Evolutionary conservation across 2,329 filamentous ascomycete genomes (phyloP).

Genomic region (Canariomyces notabilis): DNA sequence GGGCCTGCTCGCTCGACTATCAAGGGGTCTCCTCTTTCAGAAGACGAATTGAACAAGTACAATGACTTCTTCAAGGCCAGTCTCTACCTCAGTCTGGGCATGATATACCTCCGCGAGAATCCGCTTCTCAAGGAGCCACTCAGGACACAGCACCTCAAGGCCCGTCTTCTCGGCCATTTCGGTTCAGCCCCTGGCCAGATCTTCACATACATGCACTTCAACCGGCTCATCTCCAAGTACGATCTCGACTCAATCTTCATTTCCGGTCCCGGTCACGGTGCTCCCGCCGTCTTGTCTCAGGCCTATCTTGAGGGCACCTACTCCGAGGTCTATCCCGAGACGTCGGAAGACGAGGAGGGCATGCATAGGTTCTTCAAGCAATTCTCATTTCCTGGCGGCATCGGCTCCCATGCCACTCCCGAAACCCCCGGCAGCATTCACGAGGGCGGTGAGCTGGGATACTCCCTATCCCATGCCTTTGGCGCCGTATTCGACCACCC

Average conservation of each 20-base stretch:
- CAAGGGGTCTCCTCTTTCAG: slow-evolving; percentile 54
- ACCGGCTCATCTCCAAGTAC: slow-evolving; percentile 76
- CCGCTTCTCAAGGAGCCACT: slow-evolving; percentile 66
- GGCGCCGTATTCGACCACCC: slow-evolving; percentile 73
- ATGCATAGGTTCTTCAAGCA: slow-evolving; percentile 75
- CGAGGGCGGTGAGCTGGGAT: slow-evolving; percentile 78
- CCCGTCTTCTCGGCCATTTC: slow-evolving; percentile 70
- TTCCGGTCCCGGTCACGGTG: slow-evolving; percentile 73
- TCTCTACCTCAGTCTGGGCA: slow-evolving; percentile 69
- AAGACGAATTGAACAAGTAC: slow-evolving; percentile 63
- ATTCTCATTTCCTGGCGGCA: slow-evolving; percentile 76
- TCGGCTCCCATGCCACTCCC: slow-evolving; percentile 72
- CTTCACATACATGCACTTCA: slow-evolving; percentile 79
- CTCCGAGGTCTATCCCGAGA: slow-evolving; percentile 71
- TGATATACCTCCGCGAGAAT: slow-evolving; percentile 75
- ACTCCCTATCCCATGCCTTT: slow-evolving; percentile 74
- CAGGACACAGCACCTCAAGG: slow-evolving; percentile 66
- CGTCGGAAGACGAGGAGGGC: slow-evolving; percentile 62
- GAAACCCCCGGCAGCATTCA: slow-evolving; percentile 74
- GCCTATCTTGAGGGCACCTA: slow-evolving; percentile 74
- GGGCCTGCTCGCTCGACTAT: slow-evolving; percentile 62
- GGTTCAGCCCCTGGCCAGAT: slow-evolving; percentile 76
- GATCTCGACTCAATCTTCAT: slow-evolving; percentile 68
- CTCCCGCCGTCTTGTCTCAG: slow-evolving; percentile 70
- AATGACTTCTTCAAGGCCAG: slow-evolving; percentile 71